These are phyloP conservation scores for Tolypocladium nubicola DNA, from an alignment of 2,329 filamentous ascomycete species.

Conservation along the genomic window DNA sequence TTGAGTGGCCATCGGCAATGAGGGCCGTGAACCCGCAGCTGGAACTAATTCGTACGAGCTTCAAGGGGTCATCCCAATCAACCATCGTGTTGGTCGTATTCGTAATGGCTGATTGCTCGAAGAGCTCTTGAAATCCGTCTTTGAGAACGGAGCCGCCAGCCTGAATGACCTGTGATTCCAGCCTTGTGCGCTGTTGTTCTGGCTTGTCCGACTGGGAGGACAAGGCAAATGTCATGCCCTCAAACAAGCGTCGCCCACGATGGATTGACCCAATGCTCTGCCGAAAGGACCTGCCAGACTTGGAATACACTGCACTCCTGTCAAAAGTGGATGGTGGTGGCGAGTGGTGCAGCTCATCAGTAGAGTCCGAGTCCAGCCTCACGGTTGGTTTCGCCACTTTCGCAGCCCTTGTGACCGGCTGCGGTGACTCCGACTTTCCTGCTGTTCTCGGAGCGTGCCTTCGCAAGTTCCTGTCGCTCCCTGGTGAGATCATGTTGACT, in stretches of 20 bases:
- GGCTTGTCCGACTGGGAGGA: conserved; percentile 48
- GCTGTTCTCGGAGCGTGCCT: conserved; percentile 8
- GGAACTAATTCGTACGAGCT: conserved; percentile 40
- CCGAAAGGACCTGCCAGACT: conserved; percentile 14
- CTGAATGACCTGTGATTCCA: conserved; percentile 53
- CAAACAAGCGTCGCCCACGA: conserved; percentile 43
- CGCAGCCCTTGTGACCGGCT: conserved; percentile 9
- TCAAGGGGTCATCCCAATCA: conserved; percentile 28
- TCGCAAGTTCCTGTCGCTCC: conserved; percentile 7
- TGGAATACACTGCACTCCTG: conserved; percentile 21
- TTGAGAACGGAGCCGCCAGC: conserved; percentile 65
- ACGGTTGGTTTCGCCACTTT: conserved; percentile 12
- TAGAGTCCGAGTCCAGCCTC: conserved; percentile 30
- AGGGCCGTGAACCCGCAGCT: conserved; percentile 69
- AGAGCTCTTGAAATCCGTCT: conserved; percentile 73
- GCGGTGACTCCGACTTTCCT: conserved; percentile 17
- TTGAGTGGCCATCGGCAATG: conserved; percentile 75
- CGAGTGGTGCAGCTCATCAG: conserved; percentile 36
- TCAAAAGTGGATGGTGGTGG: conserved; percentile 25
- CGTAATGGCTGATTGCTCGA: conserved; percentile 38
- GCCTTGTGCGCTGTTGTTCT: conserved; percentile 25
- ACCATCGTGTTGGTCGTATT: conserved; percentile 17
- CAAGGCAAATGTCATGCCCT: conserved; percentile 78
- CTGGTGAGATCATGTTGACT: conserved; percentile 14
- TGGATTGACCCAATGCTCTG: conserved; percentile 15